Percentiles rank a stretch among this genome's conserved stretches.
phyloP scores from a whole-genome alignment of 768 basidiomycete genomes.

The Lentinula detonsa region DNA sequence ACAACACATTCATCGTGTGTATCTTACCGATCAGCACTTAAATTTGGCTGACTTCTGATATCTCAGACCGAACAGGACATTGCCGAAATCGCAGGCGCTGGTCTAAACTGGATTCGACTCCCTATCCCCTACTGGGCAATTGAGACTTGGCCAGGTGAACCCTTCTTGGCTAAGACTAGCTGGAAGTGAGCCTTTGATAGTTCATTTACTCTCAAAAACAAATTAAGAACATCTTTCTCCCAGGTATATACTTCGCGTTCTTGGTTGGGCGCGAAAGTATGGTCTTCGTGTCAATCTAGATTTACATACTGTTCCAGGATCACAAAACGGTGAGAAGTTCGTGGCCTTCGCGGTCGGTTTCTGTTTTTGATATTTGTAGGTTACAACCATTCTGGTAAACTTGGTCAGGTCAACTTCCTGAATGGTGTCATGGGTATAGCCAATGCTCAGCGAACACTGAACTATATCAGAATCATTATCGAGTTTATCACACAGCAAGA shows the following conservation, averaged over 20 bases:
- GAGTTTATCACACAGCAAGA: constrained; percentile 83
- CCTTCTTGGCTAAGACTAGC: constrained; percentile 65
- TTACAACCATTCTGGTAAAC: constrained; percentile 59
- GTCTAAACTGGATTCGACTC: constrained; percentile 78
- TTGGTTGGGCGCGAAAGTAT: constrained; percentile 86
- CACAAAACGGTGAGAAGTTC: constrained; percentile 52
- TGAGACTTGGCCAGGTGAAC: constrained; percentile 68
- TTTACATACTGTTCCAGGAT: constrained; percentile 74
- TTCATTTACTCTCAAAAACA: not conserved
- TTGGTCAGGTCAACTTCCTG: constrained; percentile 60
- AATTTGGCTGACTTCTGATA: not conserved
- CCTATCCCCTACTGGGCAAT: constrained; percentile 87
- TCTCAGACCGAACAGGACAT: constrained; percentile 79
- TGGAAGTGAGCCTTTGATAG: constrained; percentile 51
- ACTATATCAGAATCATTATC: constrained; percentile 72
- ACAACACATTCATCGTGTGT: constrained; percentile 76
- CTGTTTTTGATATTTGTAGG: constrained; percentile 18
- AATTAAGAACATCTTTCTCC: constrained; percentile 2
- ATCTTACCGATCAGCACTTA: not conserved
- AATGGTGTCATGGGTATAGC: constrained; percentile 80
- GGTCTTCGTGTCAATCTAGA: constrained; percentile 82
- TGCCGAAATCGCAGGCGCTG: constrained; percentile 78
- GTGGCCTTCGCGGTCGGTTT: constrained; percentile 35
- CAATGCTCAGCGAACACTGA: constrained; percentile 75
- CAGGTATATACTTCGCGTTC: constrained; percentile 67